phyloP scores from a whole-genome alignment of 371 early-diverging fungal species.

The Dichotomocladium elegans region DNA sequence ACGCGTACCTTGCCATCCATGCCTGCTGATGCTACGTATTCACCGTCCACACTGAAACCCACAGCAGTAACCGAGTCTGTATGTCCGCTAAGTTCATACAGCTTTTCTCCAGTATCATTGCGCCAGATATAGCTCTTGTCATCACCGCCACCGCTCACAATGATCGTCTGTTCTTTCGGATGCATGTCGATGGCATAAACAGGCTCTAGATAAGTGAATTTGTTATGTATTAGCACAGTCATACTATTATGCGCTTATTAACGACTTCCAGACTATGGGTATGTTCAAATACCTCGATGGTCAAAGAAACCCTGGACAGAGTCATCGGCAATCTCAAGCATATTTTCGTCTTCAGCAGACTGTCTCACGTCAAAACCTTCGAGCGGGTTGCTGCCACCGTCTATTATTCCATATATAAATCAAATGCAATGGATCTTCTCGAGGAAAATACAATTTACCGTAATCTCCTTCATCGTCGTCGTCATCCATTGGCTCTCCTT shows the following conservation, averaged over 20 bases:
- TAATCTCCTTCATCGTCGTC: slow-evolving; percentile 8
- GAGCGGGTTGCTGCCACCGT: slow-evolving; percentile 8
- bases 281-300: slow-evolving; percentile 82
- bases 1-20: slow-evolving; percentile 93
- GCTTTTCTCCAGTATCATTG: slow-evolving; percentile 75
- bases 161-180: slow-evolving; percentile 66
- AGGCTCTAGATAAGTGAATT: slow-evolving; percentile 75
- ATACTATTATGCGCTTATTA: neutral
- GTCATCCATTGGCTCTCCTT: slow-evolving; percentile 21
- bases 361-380: slow-evolving; percentile 34
- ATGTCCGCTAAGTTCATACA: slow-evolving; percentile 65
- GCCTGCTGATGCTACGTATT: slow-evolving; percentile 85
- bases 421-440: no score
- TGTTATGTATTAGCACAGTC: neutral
- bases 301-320: slow-evolving; percentile 91
- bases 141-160: slow-evolving; percentile 89
- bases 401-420: neutral
- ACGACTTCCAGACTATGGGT: no score
- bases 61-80: slow-evolving; percentile 86
- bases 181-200: slow-evolving; percentile 87
- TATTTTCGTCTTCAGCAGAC: slow-evolving; percentile 51
- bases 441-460: neutral
- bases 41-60: slow-evolving; percentile 84
- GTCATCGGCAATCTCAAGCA: slow-evolving; percentile 78
- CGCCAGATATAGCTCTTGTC: slow-evolving; percentile 91